Conservation (phyloP, 495 filamentous ascomycete species). For the Neurospora terricola region DNA sequence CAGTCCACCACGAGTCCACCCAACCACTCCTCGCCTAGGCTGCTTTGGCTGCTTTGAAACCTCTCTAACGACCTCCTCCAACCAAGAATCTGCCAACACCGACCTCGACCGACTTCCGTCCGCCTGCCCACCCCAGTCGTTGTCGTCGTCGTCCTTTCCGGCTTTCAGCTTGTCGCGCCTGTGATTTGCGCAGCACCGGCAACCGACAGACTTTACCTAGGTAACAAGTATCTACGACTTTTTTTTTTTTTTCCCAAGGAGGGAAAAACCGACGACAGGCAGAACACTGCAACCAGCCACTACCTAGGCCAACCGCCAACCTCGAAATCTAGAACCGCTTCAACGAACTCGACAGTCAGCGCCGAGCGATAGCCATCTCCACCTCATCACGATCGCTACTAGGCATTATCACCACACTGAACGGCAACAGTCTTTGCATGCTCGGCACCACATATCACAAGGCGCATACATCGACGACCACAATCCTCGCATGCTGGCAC, state of each 20-base stretch:
- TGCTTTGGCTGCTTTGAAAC: background rate
- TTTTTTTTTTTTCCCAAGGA: background rate
- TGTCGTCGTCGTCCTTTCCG: background rate
- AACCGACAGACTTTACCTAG: background rate
- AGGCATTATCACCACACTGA: background rate
- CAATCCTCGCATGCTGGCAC: conserved; percentile 9
- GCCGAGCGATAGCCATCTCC: background rate
- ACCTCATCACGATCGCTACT: background rate
- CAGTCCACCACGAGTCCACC: background rate
- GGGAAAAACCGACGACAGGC: background rate
- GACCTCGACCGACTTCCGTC: background rate
- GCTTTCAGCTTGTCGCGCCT: background rate
- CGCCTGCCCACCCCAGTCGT: background rate
- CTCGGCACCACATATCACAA: background rate
- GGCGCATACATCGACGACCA: conserved; percentile 2
- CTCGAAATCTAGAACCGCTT: background rate
- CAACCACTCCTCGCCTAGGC: background rate
- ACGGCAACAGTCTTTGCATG: background rate
- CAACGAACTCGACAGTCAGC: background rate
- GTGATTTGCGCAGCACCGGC: background rate
- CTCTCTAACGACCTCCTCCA: background rate
- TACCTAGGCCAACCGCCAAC: background rate
- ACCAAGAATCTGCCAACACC: background rate
- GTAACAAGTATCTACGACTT: background rate
- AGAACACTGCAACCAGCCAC: background rate